Conservation (phyloP, 805 yeast species). For the Candida quercuum region DNA sequence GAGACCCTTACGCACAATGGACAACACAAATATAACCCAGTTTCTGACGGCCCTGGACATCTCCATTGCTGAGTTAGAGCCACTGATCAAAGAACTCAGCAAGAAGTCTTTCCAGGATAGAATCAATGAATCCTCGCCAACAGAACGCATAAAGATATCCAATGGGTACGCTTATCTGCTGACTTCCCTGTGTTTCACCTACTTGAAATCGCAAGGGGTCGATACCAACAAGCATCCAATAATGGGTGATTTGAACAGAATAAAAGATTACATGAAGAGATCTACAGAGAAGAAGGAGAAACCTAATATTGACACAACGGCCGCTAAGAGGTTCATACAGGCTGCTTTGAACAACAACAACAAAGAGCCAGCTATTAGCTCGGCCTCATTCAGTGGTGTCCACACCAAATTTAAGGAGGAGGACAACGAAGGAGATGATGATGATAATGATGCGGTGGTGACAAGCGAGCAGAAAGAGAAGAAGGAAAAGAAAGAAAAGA, state of each 20-base stretch:
- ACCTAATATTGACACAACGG: slow-evolving; percentile 26
- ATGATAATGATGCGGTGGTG: too few species aligned
- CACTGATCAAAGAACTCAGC: slow-evolving; percentile 31
- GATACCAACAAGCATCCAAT: slow-evolving; percentile 56
- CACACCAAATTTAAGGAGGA: slow-evolving; percentile 43
- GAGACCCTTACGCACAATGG: too few species aligned
- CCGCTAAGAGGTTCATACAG: slow-evolving; percentile 42
- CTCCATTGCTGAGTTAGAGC: slow-evolving; percentile 31
- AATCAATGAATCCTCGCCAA: slow-evolving; percentile 15
- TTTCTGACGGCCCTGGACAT: slow-evolving; percentile 34
- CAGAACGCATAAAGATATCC: slow-evolving; percentile 28
- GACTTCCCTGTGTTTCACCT: slow-evolving; percentile 52
- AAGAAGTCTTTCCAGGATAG: slow-evolving; percentile 36
- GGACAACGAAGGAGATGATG: slow-evolving; percentile 9
- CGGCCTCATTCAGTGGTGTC: slow-evolving; percentile 45
- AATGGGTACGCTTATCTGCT: slow-evolving; percentile 44
- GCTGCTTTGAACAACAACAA: slow-evolving; percentile 34
- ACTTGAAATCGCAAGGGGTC: slow-evolving; percentile 52
- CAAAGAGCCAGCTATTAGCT: slow-evolving; percentile 49
- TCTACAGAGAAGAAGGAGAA: slow-evolving; percentile 27
- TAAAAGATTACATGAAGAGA: slow-evolving; percentile 62
- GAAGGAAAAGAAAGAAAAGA: too few species aligned
- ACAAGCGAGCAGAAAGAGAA: too few species aligned
- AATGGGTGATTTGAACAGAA: slow-evolving; percentile 59
- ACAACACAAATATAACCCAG: slow-evolving; percentile 35